phyloP scores from a whole-genome alignment of 345 rosid species.

The Eucalyptus marginata region DNA sequence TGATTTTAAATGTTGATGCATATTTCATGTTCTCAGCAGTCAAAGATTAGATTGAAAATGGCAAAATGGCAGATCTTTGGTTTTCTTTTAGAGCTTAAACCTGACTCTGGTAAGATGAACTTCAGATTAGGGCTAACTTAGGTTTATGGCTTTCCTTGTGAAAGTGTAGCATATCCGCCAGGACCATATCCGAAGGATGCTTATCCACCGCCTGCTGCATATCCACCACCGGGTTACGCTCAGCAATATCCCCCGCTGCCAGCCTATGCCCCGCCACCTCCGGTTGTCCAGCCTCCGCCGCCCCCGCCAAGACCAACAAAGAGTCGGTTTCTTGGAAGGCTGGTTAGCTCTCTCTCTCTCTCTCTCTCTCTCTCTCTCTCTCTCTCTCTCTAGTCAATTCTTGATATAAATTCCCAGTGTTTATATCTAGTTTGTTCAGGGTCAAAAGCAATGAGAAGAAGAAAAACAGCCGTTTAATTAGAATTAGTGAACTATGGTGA shows the following conservation, averaged over 20 bases:
- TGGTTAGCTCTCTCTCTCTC: neutral
- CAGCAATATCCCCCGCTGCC: neutral
- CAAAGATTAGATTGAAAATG: neutral
- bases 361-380: neutral
- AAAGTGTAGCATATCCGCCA: neutral
- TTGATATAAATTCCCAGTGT: neutral
- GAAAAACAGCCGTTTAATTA: neutral
- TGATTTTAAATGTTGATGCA: neutral
- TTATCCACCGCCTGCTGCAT: neutral
- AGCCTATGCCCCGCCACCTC: neutral
- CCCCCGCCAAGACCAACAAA: neutral
- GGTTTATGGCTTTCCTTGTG: neutral
- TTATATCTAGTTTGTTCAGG: neutral
- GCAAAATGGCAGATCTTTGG: neutral
- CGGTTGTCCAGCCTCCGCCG: neutral
- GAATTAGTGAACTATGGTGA: neutral
- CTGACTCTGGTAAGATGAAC: neutral
- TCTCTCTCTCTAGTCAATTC: neutral
- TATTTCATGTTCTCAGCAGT: neutral
- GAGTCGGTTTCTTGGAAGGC: neutral
- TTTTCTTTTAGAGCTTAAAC: neutral
- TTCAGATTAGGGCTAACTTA: neutral
- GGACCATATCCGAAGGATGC: neutral
- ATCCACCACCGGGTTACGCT: neutral
- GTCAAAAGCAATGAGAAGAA: neutral